Evolutionary conservation across 2,329 filamentous ascomycete species (phyloP).

Genomic region (Scedosporium minutisporum): DNA sequence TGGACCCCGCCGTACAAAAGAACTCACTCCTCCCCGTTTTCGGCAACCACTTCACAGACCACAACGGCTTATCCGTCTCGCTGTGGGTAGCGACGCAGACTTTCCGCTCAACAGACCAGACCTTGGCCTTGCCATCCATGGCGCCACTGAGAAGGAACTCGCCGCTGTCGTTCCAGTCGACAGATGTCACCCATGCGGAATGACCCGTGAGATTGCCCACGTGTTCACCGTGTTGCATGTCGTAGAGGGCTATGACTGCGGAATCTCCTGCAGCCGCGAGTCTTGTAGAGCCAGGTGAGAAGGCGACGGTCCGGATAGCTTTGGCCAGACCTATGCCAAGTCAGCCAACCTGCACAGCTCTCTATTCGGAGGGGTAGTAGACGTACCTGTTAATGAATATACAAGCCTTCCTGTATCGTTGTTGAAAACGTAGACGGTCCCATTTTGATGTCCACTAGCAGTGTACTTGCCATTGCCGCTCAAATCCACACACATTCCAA

Average conservation of each 20-base stretch:
- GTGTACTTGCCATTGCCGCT: slow-evolving; percentile 72
- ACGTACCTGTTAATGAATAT: slow-evolving; percentile 70
- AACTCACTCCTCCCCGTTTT: slow-evolving; percentile 58
- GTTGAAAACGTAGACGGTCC: slow-evolving; percentile 88
- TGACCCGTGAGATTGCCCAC: slow-evolving; percentile 75
- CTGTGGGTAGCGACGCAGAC: slow-evolving; percentile 87
- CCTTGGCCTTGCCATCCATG: slow-evolving; percentile 89
- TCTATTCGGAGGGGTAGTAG: background rate
- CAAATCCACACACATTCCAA: slow-evolving; percentile 80
- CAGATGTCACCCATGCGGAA: slow-evolving; percentile 76
- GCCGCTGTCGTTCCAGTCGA: slow-evolving; percentile 90
- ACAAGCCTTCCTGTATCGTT: slow-evolving; percentile 78
- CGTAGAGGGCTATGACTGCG: slow-evolving; percentile 81
- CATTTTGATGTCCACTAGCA: slow-evolving; percentile 87
- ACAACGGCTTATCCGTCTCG: slow-evolving; percentile 77
- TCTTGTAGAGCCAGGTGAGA: slow-evolving; percentile 75
- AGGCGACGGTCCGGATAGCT: slow-evolving; percentile 74
- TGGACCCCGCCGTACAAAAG: slow-evolving; percentile 73
- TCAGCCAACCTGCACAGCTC: background rate
- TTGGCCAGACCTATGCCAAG: slow-evolving; percentile 61
- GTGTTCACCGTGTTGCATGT: slow-evolving; percentile 85
- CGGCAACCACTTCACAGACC: slow-evolving; percentile 76
- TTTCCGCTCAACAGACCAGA: slow-evolving; percentile 82
- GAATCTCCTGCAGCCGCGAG: slow-evolving; percentile 88
- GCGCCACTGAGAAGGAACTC: slow-evolving; percentile 83